Conservation (phyloP, 2,329 filamentous ascomycete species). For the Onygenales sp. region DNA sequence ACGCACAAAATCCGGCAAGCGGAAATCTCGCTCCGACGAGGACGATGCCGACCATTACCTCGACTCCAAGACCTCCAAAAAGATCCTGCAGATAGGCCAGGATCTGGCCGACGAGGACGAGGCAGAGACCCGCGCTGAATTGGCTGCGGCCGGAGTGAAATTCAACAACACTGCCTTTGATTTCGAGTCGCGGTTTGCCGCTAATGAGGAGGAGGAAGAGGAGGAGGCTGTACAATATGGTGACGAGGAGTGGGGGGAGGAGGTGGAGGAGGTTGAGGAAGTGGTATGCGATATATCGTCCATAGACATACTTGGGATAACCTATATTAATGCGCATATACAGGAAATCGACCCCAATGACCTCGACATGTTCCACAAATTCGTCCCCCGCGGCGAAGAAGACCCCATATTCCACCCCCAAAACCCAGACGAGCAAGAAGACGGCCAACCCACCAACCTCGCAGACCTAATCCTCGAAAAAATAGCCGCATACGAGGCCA, state of each 20-base stretch:
- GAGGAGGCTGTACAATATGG: constrained; percentile 45
- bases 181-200: constrained; percentile 66
- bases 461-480: constrained; percentile 90
- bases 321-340: background rate
- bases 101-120: constrained; percentile 78
- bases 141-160: constrained; percentile 25
- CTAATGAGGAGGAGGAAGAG: constrained; percentile 39
- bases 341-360: constrained; percentile 82
- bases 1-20: constrained; percentile 61
- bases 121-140: constrained; percentile 31
- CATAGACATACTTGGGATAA: background rate
- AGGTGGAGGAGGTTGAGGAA: constrained; percentile 55
- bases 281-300: constrained; percentile 22
- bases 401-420: constrained; percentile 61
- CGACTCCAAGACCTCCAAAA: constrained; percentile 77
- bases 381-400: constrained; percentile 65
- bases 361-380: constrained; percentile 82
- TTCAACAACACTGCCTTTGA: constrained; percentile 54
- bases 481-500: constrained; percentile 82
- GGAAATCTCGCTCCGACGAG: constrained; percentile 46
- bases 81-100: constrained; percentile 81
- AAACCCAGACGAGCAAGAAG: constrained; percentile 29
- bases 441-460: constrained; percentile 61
- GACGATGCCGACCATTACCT: constrained; percentile 62
- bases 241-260: constrained; percentile 63